Percentiles rank a stretch among this genome's conserved stretches.
These are phyloP conservation scores for Pulveroboletus sp. DNA, from an alignment of 768 basidiomycete genomes.

Conservation along the genomic window DNA sequence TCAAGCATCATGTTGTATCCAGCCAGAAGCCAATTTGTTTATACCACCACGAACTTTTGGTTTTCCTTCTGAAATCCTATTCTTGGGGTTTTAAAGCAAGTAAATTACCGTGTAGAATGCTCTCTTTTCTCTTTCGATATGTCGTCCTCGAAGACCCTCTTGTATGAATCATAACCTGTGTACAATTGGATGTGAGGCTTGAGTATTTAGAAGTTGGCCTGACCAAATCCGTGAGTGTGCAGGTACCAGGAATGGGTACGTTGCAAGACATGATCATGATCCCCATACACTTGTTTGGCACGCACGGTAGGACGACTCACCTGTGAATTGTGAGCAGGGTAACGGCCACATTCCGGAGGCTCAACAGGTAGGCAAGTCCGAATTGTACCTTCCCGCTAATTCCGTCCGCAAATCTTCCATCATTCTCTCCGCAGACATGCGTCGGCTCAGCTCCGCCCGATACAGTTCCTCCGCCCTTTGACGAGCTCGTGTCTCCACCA, in stretches of 20 bases:
- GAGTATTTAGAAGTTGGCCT: too few relatives aligned
- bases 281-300: background rate
- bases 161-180: slow-evolving; percentile 22
- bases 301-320: background rate
- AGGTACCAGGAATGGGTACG: background rate
- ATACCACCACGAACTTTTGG: slow-evolving; percentile 23
- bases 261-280: background rate
- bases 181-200: background rate
- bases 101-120: slow-evolving; percentile 18
- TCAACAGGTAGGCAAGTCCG: background rate
- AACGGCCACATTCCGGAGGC: background rate
- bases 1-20: slow-evolving; percentile 26
- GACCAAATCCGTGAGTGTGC: background rate
- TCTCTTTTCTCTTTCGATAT: slow-evolving; percentile 17
- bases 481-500: slow-evolving; percentile 30
- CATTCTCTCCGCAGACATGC: slow-evolving; percentile 28
- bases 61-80: slow-evolving; percentile 2
- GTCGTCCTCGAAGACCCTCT: slow-evolving; percentile 11
- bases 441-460: slow-evolving; percentile 29
- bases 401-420: slow-evolving; percentile 14
- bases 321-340: background rate
- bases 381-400: slow-evolving; percentile 1
- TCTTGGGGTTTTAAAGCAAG: slow-evolving; percentile 5
- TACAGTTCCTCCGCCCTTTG: slow-evolving; percentile 30
- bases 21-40: slow-evolving; percentile 12